Percentiles rank a stretch among this genome's conserved stretches.
Conservation (phyloP, 805 yeast genomes). For the Saccharomycopsis amapae region DNA sequence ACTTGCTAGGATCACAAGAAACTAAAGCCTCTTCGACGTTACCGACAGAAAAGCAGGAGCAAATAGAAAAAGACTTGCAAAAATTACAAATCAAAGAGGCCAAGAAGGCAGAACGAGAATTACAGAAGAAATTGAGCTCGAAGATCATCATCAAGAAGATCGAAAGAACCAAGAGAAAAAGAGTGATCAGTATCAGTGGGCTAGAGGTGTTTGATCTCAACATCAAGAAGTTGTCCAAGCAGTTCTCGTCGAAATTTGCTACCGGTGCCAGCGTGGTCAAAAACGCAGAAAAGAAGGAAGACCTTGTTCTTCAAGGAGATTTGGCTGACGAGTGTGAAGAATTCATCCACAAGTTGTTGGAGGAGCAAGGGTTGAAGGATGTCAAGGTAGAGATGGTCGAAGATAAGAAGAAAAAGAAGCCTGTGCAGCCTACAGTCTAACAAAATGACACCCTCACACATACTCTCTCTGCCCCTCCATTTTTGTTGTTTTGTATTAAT, state of each 20-base stretch:
- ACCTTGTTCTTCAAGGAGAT: slow-evolving; percentile 89
- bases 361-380: slow-evolving; percentile 74
- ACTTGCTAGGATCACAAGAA: slow-evolving; percentile 50
- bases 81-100: slow-evolving; percentile 84
- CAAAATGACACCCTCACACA: neutral
- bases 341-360: slow-evolving; percentile 59
- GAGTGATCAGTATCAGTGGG: slow-evolving; percentile 79
- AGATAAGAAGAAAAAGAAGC: slow-evolving; percentile 50
- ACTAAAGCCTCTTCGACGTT: slow-evolving; percentile 38
- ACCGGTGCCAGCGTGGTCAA: slow-evolving; percentile 92
- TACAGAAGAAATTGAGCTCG: slow-evolving; percentile 68
- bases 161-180: slow-evolving; percentile 84
- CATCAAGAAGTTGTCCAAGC: slow-evolving; percentile 83
- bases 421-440: slow-evolving; percentile 7
- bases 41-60: slow-evolving; percentile 71
- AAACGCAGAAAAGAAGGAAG: slow-evolving; percentile 87
- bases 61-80: slow-evolving; percentile 72
- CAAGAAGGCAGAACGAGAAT: slow-evolving; percentile 75
- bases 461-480: too few species aligned
- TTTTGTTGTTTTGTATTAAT: too few species aligned
- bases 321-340: slow-evolving; percentile 86
- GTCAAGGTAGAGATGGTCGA: slow-evolving; percentile 87
- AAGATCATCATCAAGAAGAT: slow-evolving; percentile 80
- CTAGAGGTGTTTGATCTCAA: slow-evolving; percentile 84
- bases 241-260: slow-evolving; percentile 90